These are phyloP conservation scores for Bacterosira constricta DNA, from an alignment of 108 stramenopile genomes.

Conservation along the genomic window DNA sequence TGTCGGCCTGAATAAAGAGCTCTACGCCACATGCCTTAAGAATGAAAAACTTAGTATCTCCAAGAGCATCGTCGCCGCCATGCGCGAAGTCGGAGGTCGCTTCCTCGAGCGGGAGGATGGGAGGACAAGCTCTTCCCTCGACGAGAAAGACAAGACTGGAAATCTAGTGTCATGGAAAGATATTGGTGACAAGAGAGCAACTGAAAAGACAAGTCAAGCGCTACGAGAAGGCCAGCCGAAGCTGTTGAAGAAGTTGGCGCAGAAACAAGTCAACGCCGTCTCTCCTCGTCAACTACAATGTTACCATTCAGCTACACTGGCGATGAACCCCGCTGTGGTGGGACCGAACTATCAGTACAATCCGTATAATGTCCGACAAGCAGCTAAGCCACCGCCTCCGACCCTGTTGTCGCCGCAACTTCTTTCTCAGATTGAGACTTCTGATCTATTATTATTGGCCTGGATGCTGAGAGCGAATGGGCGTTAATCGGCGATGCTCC, in stretches of 20 bases:
- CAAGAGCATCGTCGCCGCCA: slow-evolving; percentile 46
- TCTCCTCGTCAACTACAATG: no score
- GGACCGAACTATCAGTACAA: no score
- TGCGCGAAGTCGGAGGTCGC: slow-evolving; percentile 43
- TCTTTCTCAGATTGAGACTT: no score
- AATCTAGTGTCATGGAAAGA: slow-evolving; percentile 41
- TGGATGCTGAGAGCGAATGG: no score
- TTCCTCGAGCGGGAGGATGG: slow-evolving; percentile 52
- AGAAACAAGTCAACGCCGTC: no score
- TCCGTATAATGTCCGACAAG: no score
- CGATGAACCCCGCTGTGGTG: no score
- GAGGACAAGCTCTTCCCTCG: slow-evolving; percentile 21
- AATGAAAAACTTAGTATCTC: slow-evolving; percentile 45
- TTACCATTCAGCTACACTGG: no score
- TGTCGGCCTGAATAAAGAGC: slow-evolving; percentile 40
- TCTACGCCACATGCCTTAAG: slow-evolving; percentile 56
- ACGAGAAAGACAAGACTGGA: slow-evolving; percentile 25
- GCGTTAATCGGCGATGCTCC: no score
- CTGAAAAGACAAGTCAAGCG: slow-evolving; percentile 53
- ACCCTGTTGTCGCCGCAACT: no score
- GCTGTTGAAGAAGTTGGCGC: slow-evolving; percentile 31
- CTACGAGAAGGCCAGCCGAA: slow-evolving; percentile 53
- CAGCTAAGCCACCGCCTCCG: no score
- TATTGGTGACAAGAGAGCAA: slow-evolving; percentile 51
- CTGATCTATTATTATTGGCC: no score